Evolutionary conservation across 164 flowering plant species (phyloP).

Genomic region (Chloranthus sessilifolius): DNA sequence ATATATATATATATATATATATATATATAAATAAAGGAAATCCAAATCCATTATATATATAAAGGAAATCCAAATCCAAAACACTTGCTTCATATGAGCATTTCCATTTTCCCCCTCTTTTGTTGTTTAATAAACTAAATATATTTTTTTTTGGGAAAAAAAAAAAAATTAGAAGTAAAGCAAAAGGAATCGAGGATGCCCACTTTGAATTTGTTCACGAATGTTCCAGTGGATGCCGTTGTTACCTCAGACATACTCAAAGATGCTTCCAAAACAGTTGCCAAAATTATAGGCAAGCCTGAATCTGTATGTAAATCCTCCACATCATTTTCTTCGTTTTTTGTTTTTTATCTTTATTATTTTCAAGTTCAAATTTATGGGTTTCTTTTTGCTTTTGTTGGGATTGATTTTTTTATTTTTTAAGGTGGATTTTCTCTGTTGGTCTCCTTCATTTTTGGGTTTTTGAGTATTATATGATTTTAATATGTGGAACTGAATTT

Average conservation of each 20-base stretch:
- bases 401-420: background rate
- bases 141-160: no score
- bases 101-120: no score
- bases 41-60: no score
- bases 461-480: slow-evolving; percentile 18
- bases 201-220: slow-evolving; percentile 75
- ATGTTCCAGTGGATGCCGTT: slow-evolving; percentile 75
- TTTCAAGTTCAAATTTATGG: background rate
- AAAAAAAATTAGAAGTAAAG: no score
- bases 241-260: slow-evolving; percentile 83
- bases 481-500: no score
- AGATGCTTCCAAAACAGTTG: slow-evolving; percentile 84
- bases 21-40: no score
- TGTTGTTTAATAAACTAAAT: no score
- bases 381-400: no score
- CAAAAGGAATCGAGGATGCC: slow-evolving; percentile 48
- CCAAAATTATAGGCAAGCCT: slow-evolving; percentile 90
- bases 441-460: background rate
- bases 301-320: slow-evolving; percentile 53
- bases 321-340: background rate
- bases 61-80: no score
- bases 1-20: no score
- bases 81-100: no score
- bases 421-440: background rate
- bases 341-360: background rate